Evolutionary conservation across 768 basidiomycete genomes (phyloP), one percentile per base, ranked within the genome.

Genomic region (Xerocomus potaroensis): DNA sequence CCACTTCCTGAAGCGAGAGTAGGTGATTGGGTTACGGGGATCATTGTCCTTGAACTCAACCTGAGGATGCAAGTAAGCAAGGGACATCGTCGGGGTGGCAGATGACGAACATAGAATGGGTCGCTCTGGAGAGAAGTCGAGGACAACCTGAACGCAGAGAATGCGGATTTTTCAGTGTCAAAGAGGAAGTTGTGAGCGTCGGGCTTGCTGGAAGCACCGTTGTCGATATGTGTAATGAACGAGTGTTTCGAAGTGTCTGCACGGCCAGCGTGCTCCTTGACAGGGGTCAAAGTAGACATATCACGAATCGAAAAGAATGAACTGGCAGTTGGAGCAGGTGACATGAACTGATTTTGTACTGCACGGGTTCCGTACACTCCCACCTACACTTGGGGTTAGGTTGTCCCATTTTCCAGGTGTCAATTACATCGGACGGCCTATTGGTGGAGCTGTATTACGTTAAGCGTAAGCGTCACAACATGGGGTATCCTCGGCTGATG

Each of bases 1-100:
- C 68, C 76, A 76, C 63, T 76, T 77, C 50, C 60, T 63, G 16
- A 56, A 40, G 11, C 48, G 58, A 24, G 66, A 62, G 50, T 65
- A 73, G 45, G 63, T 67, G 41, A 61, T 29, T 12, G 73, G 73
- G 53, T 75, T 69, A 15, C 69, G 60, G 5, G 50, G 40, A 51
- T 75, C 74, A 6, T 62, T 64, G 23, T 55, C 55, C 34, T 61
- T 54, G 38, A 70, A 73, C 15, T 73, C 67, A 15, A 72, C 64
- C 69, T 73, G 43, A 34, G 22, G 30, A 24, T 30, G 37, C 7
- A 35, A 22, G 14, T 49, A 37, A 54, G 35, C n/a, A 19, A 23
- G 26, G 12, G 16, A 32, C 5, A 14, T n/a, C 6, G 14, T 12
- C 3, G 8, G 37, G 10, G 24, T 19, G 26, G 26, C 24, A 23